Evolutionary conservation across 768 basidiomycete species (phyloP).

Genomic region (Pisolithus sp.): DNA sequence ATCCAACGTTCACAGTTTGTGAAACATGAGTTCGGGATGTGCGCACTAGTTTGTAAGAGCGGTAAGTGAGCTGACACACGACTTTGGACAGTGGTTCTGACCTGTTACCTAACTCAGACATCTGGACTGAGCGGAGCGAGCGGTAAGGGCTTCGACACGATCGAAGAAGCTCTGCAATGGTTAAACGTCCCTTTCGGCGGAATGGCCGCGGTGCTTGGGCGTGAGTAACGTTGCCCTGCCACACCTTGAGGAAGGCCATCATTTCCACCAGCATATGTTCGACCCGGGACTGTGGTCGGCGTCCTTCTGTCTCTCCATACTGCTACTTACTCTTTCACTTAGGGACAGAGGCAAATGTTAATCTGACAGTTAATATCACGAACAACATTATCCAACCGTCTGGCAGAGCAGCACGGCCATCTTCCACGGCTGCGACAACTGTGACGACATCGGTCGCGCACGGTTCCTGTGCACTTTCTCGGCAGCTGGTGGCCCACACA

Average conservation of each 20-base stretch:
- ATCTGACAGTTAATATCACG: neutral
- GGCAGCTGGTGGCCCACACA: neutral
- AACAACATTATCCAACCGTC: neutral
- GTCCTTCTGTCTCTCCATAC: neutral
- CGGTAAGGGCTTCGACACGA: slow-evolving; percentile 26
- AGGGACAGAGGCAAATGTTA: neutral
- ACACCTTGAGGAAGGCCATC: neutral
- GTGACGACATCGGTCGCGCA: neutral
- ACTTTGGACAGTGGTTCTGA: neutral
- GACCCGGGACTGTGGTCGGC: neutral
- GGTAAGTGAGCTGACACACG: neutral
- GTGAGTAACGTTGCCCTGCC: slow-evolving; percentile 10
- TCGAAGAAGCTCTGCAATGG: slow-evolving; percentile 23
- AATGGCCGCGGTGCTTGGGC: slow-evolving; percentile 8
- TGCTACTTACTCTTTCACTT: neutral
- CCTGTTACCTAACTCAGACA: slow-evolving; percentile 13
- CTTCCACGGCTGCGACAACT: neutral
- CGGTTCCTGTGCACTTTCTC: neutral
- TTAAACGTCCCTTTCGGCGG: slow-evolving; percentile 6
- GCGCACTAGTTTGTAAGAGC: neutral
- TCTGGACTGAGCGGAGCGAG: slow-evolving; percentile 26
- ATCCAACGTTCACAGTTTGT: neutral
- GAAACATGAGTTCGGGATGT: too few relatives aligned
- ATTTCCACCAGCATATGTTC: neutral
- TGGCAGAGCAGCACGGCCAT: neutral